Percentiles rank a stretch among this genome's conserved stretches.
Evolutionary conservation across 805 yeast species (phyloP).

Genomic region (Cyberlindnera mycetangii): DNA sequence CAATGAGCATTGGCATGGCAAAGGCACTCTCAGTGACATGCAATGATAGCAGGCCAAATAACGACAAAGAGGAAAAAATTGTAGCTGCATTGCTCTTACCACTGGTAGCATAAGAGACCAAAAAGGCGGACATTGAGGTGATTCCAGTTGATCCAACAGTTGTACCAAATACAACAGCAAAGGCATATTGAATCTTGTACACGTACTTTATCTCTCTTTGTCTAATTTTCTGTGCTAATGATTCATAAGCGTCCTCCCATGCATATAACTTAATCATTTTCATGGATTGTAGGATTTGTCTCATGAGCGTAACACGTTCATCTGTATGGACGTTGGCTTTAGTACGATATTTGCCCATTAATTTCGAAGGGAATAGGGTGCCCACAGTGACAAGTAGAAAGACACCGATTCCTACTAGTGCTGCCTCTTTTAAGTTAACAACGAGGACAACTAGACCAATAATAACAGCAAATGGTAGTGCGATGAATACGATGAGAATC

Average conservation of each 20-base stretch:
- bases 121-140: conserved; percentile 50
- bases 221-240: conserved; percentile 49
- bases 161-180: conserved; percentile 53
- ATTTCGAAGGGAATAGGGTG: conserved; percentile 42
- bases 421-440: conserved; percentile 60
- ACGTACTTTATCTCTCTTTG: conserved; percentile 54
- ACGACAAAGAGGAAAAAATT: conserved; percentile 63
- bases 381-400: conserved; percentile 39
- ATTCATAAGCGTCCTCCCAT: conserved; percentile 78
- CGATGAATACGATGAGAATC: not conserved
- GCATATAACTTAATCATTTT: conserved; percentile 75
- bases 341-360: conserved; percentile 44
- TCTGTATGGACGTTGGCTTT: conserved; percentile 57
- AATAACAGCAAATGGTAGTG: conserved; percentile 44
- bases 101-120: conserved; percentile 34
- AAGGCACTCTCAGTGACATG: conserved; percentile 58
- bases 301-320: conserved; percentile 51
- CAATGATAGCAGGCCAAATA: conserved; percentile 55
- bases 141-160: conserved; percentile 48
- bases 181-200: conserved; percentile 49
- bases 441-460: conserved; percentile 57
- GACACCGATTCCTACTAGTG: conserved; percentile 60
- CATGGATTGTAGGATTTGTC: conserved; percentile 56
- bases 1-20: conserved; percentile 25
- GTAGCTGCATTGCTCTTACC: conserved; percentile 50